Base-by-base conservation (phyloP, 1,284 basidiomycete species). In the Clitocybe nebularis region DNA sequence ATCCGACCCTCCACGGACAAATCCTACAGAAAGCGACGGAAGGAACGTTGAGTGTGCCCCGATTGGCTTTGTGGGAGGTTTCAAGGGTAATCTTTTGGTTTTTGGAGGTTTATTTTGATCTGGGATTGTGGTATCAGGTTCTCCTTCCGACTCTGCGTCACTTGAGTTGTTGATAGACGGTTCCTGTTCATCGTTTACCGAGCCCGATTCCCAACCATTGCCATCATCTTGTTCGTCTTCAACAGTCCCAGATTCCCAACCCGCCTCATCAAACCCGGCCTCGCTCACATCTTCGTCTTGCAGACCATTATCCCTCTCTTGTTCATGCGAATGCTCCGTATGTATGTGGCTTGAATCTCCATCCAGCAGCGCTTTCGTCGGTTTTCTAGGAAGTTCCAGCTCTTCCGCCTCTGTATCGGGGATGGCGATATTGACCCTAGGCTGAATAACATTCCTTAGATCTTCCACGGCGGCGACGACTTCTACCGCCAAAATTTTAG, bases 11-110 rank as follows among this genome's bases (percentile, higher is more conserved):
- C 89, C 89, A 35, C 81, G 78, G 26, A 82, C 75, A 60, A 89
- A 98, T 1, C 93, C 93, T 5, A 86, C 80, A 1, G 90, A 77
- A 20, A 97, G 79, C 0, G 89, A 87, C 14, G 94, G 94, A 2
- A 97, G 73, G 69, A 96, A 97, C 1, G 83, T 81, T 1, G 92
- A 93, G 37, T 61, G 45, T 22, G 44, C 33, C 29, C 34, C 48
- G 26, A 48, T 36, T 35, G 55, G 24, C 43, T 62, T 64, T 20
- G 47, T 41, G 6, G 41, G 9, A 7, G 28, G n/a, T 23, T 51
- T 59, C 60, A 16, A 52, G 41, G 36, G 46, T 47, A 32, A 49
- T 20, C n/a, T 22, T 35, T 33, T 46, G 24, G 10, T 13, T n/a
- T 23, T 50, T 57, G 34, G 39, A 22, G 25, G 32, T 44, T 41